These are phyloP conservation scores for Fraxinus pennsylvanica DNA, from an alignment of 257 asterid genomes.

Conservation along the genomic window DNA sequence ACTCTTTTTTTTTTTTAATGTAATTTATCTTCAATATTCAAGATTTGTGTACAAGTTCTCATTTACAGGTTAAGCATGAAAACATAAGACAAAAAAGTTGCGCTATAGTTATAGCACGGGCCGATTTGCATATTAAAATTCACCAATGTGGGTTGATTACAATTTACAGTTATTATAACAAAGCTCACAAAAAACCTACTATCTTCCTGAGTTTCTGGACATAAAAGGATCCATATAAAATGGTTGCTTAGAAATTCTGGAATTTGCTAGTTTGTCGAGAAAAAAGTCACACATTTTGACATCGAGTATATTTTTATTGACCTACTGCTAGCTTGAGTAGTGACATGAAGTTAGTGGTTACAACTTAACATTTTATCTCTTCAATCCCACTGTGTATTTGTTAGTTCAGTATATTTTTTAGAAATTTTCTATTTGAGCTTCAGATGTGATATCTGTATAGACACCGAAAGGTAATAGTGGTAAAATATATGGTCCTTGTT, in stretches of 20 bases:
- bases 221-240: not conserved
- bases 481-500: not conserved
- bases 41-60: not conserved
- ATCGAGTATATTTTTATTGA: not conserved
- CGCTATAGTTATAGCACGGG: not conserved
- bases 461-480: not conserved
- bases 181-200: not conserved
- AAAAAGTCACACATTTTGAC: not conserved
- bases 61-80: not conserved
- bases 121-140: not conserved
- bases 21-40: conserved; percentile 12
- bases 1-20: not conserved
- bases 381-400: not conserved
- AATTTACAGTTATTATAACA: not conserved
- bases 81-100: not conserved
- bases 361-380: not conserved
- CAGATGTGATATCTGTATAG: not conserved
- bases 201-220: not conserved
- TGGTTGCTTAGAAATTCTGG: not conserved
- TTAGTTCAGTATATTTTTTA: not conserved
- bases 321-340: not conserved
- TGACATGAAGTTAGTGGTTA: not conserved
- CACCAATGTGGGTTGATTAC: not conserved
- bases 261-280: not conserved
- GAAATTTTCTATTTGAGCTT: not conserved